Evolutionary conservation across 805 yeast species (phyloP).

Genomic region (Lipomyces orientalis): DNA sequence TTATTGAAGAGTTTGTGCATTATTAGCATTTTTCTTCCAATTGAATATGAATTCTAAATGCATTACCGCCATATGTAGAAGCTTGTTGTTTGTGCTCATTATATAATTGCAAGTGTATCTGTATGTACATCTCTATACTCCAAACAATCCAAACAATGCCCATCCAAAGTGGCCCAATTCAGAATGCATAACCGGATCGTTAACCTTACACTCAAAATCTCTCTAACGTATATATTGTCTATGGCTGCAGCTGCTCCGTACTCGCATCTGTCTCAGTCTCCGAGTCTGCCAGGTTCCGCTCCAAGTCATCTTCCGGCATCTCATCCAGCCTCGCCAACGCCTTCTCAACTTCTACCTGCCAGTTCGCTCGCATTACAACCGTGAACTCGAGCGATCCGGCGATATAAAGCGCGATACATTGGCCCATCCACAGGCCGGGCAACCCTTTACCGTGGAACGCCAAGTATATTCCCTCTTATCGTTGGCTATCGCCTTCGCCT

Average conservation of each 20-base stretch:
- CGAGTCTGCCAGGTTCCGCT: neutral
- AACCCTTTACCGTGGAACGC: slow-evolving; percentile 59
- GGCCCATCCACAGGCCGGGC: slow-evolving; percentile 76
- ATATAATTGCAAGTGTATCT: neutral
- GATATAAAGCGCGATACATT: slow-evolving; percentile 51
- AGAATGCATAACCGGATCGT: neutral
- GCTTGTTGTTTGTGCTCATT: neutral
- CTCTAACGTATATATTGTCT: neutral
- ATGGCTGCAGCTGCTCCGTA: neutral
- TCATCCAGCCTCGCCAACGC: slow-evolving; percentile 37
- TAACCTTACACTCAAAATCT: neutral
- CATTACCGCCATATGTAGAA: too few species aligned
- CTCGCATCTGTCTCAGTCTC: neutral
- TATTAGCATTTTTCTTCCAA: neutral
- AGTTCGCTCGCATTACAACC: slow-evolving; percentile 37
- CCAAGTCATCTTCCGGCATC: slow-evolving; percentile 18
- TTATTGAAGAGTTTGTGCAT: neutral
- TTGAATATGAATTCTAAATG: neutral
- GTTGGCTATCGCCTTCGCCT: slow-evolving; percentile 62
- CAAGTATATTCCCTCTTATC: slow-evolving; percentile 62
- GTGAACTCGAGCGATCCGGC: slow-evolving; percentile 38
- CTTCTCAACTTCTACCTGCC: slow-evolving; percentile 37
- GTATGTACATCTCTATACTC: neutral
- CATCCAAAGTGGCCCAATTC: neutral
- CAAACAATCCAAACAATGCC: neutral